phyloP scores from a whole-genome alignment of 2,329 filamentous ascomycete genomes.

The Alternaria burnsii region DNA sequence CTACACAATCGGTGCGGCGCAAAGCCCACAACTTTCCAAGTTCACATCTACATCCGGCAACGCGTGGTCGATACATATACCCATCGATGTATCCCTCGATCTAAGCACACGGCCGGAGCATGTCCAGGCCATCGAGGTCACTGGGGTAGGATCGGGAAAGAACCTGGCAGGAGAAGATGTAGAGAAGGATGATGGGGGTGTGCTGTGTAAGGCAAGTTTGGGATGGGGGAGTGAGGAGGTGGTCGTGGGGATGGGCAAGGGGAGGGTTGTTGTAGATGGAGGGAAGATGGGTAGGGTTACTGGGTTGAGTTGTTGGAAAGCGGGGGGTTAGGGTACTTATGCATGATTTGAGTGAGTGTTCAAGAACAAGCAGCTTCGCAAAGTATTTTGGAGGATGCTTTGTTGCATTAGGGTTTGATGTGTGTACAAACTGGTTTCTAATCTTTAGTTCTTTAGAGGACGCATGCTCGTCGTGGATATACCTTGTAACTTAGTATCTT shows the following conservation, averaged over 20 bases:
- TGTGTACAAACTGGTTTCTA: background rate
- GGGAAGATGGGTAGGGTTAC: conserved; percentile 26
- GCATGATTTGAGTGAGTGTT: background rate
- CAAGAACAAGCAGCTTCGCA: background rate
- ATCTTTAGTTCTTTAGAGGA: background rate
- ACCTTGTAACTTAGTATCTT: conserved; percentile 66
- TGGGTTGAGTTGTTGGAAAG: conserved; percentile 15
- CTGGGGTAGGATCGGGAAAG: conserved; percentile 8
- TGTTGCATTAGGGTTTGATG: background rate
- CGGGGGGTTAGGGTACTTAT: background rate
- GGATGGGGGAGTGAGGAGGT: conserved; percentile 13
- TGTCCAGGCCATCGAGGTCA: conserved; percentile 29
- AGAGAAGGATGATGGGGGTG: conserved; percentile 13
- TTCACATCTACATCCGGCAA: background rate
- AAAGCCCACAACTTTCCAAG: background rate
- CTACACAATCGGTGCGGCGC: background rate
- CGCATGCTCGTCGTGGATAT: background rate
- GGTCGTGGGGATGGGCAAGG: conserved; percentile 17
- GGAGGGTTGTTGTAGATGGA: conserved; percentile 16
- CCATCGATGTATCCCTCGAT: conserved; percentile 29
- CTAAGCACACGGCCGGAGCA: conserved; percentile 24
- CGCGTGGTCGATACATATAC: conserved; percentile 22
- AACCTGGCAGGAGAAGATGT: background rate
- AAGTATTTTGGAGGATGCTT: too few species aligned
- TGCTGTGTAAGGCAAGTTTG: conserved; percentile 24